These are phyloP conservation scores for Agrocybe pediades DNA, from an alignment of 768 basidiomycete genomes.

Conservation along the genomic window DNA sequence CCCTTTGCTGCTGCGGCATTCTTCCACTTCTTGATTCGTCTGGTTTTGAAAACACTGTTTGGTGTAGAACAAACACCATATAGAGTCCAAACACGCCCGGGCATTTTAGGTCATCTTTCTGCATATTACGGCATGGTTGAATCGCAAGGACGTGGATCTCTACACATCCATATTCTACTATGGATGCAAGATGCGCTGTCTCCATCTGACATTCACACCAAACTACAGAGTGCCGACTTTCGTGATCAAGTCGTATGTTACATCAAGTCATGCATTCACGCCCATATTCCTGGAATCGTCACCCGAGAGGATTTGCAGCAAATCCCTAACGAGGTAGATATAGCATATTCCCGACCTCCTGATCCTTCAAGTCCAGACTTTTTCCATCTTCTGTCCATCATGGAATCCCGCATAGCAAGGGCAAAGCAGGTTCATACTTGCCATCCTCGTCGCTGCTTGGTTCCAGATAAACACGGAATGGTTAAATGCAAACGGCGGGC, in stretches of 20 bases:
- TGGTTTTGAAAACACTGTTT: constrained; percentile 34
- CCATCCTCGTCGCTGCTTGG: constrained; percentile 21
- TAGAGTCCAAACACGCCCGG: constrained; percentile 17
- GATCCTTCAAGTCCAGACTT: too few species aligned
- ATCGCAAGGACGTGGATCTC: constrained; percentile 35
- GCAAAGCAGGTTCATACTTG: constrained; percentile 37
- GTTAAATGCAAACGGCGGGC: constrained; percentile 34
- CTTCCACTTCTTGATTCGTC: constrained; percentile 34
- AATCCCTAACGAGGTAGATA: constrained; percentile 15
- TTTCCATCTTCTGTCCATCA: background rate
- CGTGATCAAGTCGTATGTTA: background rate
- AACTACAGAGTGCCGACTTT: constrained; percentile 7
- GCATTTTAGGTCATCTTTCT: constrained; percentile 31
- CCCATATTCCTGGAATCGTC: constrained; percentile 25
- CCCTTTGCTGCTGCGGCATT: constrained; percentile 9
- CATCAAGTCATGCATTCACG: constrained; percentile 31
- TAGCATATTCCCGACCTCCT: constrained; percentile 35
- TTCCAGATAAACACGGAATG: constrained; percentile 4
- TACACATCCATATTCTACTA: constrained; percentile 35
- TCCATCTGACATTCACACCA: constrained; percentile 24
- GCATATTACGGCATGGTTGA: constrained; percentile 43
- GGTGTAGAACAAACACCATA: constrained; percentile 26
- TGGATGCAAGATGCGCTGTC: constrained; percentile 35
- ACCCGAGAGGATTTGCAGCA: constrained; percentile 8
- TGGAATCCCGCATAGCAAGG: constrained; percentile 24